These are phyloP conservation scores for Glycine latifolia DNA, from an alignment of 306 rosid species.

Conservation along the genomic window DNA sequence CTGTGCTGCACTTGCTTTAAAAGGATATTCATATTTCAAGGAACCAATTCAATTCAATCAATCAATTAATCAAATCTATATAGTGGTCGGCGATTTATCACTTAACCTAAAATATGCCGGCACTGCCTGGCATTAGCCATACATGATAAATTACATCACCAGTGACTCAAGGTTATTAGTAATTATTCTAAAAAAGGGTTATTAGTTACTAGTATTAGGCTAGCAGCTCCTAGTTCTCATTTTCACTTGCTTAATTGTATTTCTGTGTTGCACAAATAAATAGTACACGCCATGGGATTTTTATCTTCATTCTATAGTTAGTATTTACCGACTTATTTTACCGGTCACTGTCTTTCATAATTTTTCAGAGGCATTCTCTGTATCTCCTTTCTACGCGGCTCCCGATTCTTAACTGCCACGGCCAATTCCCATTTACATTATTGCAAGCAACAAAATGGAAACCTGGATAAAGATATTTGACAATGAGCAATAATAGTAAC, in stretches of 20 bases:
- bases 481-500: background rate
- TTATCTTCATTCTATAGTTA: background rate
- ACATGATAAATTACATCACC: background rate
- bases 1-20: too few species aligned
- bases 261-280: background rate
- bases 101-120: background rate
- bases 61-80: background rate
- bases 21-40: background rate
- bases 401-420: background rate
- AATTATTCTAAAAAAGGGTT: too few species aligned
- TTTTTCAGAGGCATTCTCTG: background rate
- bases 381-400: background rate
- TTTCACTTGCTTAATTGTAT: background rate
- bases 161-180: background rate
- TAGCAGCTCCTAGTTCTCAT: background rate
- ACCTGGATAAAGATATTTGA: background rate
- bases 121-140: background rate
- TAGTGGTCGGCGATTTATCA: background rate
- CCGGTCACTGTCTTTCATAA: background rate
- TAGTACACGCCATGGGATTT: background rate
- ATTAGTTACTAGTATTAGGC: background rate
- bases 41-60: too few species aligned
- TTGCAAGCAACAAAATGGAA: background rate
- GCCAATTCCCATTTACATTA: background rate
- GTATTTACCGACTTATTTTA: background rate